Evolutionary conservation across 192 early-diverging fungal species (phyloP), one percentile per base, ranked within the genome.

Genomic region (Mortierella hygrophila): DNA sequence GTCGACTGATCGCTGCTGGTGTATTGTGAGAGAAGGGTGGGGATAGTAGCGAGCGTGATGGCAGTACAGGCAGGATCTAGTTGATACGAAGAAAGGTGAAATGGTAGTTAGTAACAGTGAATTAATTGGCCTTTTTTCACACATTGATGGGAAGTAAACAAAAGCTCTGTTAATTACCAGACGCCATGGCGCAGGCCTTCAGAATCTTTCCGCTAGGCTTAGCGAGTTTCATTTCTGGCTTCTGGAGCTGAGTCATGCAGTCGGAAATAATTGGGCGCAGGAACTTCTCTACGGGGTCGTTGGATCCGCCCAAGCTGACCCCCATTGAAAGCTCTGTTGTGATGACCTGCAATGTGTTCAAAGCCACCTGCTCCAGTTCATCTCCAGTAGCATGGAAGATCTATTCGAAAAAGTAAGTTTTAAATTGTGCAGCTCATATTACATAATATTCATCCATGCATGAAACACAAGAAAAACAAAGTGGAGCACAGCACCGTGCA

Each of bases 301-400:
- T 85, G 4, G 89, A 72, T 6, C 88, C 91, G 0, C 88, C 88
- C 35, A 84, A 74, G 47, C 82, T 89, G 52, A 83, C 81, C 10
- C 94, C 88, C 42, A 89, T 83, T 29, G 93, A 94, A 26, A 98
- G 83, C 6, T 95, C 90, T 40, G 93, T 89, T 3, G 96, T 91
- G 15, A 97, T 88, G 26, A 88, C 88, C 44, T 88, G 87, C 49
- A 97, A 83, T 32, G 91, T 85, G 20, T 88, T 88, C 38, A 98
- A 86, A 1, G 96, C 96, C 5, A 94, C 91, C 2, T 90, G 86
- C 77, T 95, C 93, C 13, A 95, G 90, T 11, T 90, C 83, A 13
- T 93, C 93, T 78, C 96, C 94, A 70, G 94, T 91, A 1, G 95
- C 91, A 90, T 97, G 94, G 75, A 96, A 92, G 23, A 97, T 93